Evolutionary conservation across 169 alveolate genomes (phyloP).

Genomic region (Plasmodium yoelii): DNA sequence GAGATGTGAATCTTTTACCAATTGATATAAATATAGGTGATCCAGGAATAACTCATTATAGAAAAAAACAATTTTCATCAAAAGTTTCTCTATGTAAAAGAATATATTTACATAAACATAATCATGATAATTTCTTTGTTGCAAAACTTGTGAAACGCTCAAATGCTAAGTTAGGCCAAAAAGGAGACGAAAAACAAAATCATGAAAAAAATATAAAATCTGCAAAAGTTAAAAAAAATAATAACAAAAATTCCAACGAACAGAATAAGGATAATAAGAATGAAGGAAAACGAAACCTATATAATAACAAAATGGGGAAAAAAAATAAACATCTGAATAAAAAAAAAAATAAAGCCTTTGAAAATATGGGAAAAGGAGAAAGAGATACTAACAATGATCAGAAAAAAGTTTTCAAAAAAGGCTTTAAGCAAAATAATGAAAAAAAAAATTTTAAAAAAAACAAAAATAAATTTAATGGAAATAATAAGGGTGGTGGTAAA

Average conservation of each 20-base stretch:
- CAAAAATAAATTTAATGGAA: not conserved
- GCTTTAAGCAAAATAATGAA: no score
- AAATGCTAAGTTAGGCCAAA: conserved; percentile 86
- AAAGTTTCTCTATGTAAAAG: conserved; percentile 88
- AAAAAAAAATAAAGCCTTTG: no score
- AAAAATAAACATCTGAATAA: not conserved
- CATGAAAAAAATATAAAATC: not conserved
- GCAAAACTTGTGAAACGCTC: conserved; percentile 95
- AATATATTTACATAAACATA: conserved; percentile 96
- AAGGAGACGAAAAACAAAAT: not conserved
- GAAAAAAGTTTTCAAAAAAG: not conserved
- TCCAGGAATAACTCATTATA: conserved; percentile 92
- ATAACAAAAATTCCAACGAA: not conserved
- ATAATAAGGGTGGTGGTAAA: not conserved
- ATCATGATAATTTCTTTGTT: conserved; percentile 97
- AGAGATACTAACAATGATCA: not conserved
- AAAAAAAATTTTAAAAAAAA: not conserved
- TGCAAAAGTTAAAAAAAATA: not conserved
- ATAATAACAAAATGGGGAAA: not conserved
- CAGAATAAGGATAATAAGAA: not conserved
- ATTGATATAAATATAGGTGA: conserved; percentile 90
- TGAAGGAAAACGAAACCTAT: conserved; percentile 1
- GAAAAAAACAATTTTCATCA: conserved; percentile 94
- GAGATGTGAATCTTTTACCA: conserved; percentile 90
- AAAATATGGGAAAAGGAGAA: not conserved